Conservation (phyloP, 2,329 filamentous ascomycete genomes). For the Nemania abortiva region DNA sequence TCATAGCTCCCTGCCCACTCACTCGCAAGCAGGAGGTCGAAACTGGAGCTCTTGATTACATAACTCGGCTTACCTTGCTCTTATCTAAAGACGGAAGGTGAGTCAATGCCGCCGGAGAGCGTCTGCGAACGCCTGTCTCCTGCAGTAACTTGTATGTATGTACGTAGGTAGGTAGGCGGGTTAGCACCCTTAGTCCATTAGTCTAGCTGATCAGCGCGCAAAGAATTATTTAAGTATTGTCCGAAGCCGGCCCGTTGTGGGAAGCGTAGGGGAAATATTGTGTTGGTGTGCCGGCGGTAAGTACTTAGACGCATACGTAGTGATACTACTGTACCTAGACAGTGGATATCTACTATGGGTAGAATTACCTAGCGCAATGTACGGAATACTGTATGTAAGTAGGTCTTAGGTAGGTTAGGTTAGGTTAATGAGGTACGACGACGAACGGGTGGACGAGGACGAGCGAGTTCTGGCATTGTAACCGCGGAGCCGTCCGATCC, state of each 20-base stretch:
- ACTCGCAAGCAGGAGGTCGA: conserved; percentile 22
- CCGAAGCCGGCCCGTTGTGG: conserved; percentile 19
- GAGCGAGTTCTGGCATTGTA: conserved; percentile 13
- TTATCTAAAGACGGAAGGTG: conserved; percentile 19
- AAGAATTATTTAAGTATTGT: neutral
- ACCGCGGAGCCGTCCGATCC: conserved; percentile 33
- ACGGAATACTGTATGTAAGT: neutral
- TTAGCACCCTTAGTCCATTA: neutral
- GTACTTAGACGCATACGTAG: neutral
- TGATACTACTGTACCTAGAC: neutral
- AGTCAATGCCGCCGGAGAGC: conserved; percentile 11
- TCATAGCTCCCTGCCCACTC: neutral
- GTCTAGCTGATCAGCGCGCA: neutral
- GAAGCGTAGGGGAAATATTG: neutral
- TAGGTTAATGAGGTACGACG: neutral
- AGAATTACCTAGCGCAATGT: too few species aligned
- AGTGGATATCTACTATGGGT: neutral
- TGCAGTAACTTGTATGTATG: conserved; percentile 9
- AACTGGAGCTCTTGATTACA: conserved; percentile 32
- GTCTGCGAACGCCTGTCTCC: conserved; percentile 19
- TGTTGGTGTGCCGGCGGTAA: neutral
- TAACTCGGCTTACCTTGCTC: conserved; percentile 9
- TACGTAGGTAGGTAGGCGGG: neutral
- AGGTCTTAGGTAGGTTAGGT: too few species aligned
- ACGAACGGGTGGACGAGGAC: conserved; percentile 7